Percentiles rank a stretch among this genome's conserved stretches.
phyloP scores from a whole-genome alignment of 163 green algal species.

The Prototheca wickerhamii region DNA sequence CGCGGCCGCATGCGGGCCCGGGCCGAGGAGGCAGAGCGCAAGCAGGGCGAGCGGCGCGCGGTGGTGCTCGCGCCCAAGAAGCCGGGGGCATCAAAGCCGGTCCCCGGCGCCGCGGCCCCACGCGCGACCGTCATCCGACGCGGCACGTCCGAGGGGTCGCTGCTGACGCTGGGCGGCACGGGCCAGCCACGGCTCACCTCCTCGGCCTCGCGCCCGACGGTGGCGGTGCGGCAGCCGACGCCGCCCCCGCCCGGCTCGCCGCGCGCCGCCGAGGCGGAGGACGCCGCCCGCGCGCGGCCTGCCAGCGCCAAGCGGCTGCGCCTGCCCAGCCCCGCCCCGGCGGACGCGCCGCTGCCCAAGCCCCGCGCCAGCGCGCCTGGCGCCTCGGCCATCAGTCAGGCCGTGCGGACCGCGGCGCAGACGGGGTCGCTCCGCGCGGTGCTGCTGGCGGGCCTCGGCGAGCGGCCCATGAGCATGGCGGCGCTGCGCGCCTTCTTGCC shows the following conservation, averaged over 20 bases:
- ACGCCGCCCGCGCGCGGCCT: neutral
- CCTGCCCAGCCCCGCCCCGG: neutral
- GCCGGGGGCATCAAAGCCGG: neutral
- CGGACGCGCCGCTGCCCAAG: neutral
- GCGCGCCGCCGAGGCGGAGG: neutral
- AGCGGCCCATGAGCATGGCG: slow-evolving; percentile 5
- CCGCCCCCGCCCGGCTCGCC: neutral
- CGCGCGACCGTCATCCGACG: neutral
- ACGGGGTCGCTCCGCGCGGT: slow-evolving; percentile 5
- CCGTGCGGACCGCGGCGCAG: neutral
- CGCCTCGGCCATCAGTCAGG: neutral
- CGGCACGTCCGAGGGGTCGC: neutral
- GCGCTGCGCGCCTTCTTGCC: slow-evolving; percentile 2
- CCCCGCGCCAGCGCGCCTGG: neutral
- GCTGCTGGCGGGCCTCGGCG: slow-evolving; percentile 13
- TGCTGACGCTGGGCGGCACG: neutral
- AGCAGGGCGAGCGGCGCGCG: slow-evolving; percentile 5
- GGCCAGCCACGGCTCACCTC: too few species aligned
- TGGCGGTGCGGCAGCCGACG: neutral
- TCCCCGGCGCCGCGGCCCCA: neutral
- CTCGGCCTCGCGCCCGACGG: too few species aligned
- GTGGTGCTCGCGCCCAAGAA: slow-evolving; percentile 10
- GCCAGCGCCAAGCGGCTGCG: neutral
- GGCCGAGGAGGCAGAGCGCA: slow-evolving; percentile 11
- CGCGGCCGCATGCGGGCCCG: slow-evolving; percentile 7